Evolutionary conservation across 1,139 yeast species (phyloP).

Genomic region (Yamadazyma atlantica): DNA sequence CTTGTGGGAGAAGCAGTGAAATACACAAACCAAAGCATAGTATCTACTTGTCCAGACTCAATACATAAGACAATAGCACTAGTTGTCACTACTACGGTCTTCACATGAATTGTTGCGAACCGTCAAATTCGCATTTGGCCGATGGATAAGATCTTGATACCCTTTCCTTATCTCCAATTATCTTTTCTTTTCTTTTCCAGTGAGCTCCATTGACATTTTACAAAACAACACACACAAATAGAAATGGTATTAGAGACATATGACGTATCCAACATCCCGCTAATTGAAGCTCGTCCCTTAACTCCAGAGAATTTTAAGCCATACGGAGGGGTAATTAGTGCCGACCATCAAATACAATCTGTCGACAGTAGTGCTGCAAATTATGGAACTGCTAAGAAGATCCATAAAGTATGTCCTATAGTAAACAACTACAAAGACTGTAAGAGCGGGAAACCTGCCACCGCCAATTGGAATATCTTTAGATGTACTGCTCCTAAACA

Average conservation of each 20-base stretch:
- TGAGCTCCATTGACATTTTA: too few relatives aligned
- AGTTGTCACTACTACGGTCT: background rate
- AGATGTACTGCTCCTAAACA: conserved; percentile 76
- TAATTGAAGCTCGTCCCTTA: conserved; percentile 34
- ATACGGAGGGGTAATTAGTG: conserved; percentile 48
- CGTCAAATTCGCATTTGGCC: background rate
- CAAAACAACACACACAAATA: background rate
- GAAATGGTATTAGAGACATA: conserved; percentile 44
- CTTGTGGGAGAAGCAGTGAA: too few relatives aligned
- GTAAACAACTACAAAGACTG: conserved; percentile 49
- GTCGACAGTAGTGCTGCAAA: conserved; percentile 56
- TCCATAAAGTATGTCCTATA: conserved; percentile 71
- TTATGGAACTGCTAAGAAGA: conserved; percentile 89
- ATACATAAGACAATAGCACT: background rate
- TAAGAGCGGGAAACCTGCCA: conserved; percentile 45
- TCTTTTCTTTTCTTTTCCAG: background rate
- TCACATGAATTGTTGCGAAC: conserved; percentile 1
- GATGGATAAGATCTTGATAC: too few relatives aligned
- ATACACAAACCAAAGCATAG: too few relatives aligned
- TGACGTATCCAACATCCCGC: conserved; percentile 23
- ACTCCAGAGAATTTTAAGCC: conserved; percentile 44
- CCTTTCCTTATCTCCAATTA: too few relatives aligned
- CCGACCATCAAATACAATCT: conserved; percentile 41
- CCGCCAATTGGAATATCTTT: conserved; percentile 81
- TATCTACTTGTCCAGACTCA: too few relatives aligned